Evolutionary conservation across 2,329 filamentous ascomycete species (phyloP), one percentile per base, ranked within the genome.

Genomic region (Colletotrichum chrysophilum): DNA sequence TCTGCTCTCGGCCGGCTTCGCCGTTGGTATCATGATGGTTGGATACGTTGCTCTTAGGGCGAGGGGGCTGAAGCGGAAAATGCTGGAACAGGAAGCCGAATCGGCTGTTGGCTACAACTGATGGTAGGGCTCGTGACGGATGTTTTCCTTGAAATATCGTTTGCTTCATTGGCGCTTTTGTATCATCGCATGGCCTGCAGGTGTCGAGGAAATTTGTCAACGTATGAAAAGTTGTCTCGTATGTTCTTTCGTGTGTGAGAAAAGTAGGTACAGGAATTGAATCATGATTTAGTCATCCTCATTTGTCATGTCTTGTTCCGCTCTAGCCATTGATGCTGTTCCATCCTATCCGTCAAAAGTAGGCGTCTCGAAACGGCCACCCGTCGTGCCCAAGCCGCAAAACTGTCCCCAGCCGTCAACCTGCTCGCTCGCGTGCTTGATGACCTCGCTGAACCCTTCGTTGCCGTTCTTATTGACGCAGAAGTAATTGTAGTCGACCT

Each of bases 11-110:
- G 72, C 91, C 1, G 94, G 93, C 1, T 82, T 94, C 10, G 81
- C 90, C 0, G 88, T 96, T 2, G 96, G 96, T 0, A 74, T 89
- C 3, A 86, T 85, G 8, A 86, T 98, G 9, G 93, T 96, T 13
- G 84, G 81, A 0, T 98, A 91, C 83, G 95, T 97, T 2, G 86
- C 80, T 16, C 70, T 87, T 7, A 83, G 86, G 79, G 81, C 84
- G 7, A 83, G 84, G 70, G 79, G 79, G 38, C 82, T 86, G 75
- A 83, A 78, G 80, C 81, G 80, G 58, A 83, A 77, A 66, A 66
- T 73, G 64, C 43, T 77, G 73, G 77, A 78, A 64, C 60, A 56
- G 18, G 77, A 78, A 64, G 77, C 77, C 9, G 76, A 77, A 34
- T 61, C 75, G 12, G 71, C 71, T 3, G 69, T 36, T 18, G 58